Evolutionary conservation across 1,284 basidiomycete species (phyloP).

Genomic region (Apiotrichum siamense): DNA sequence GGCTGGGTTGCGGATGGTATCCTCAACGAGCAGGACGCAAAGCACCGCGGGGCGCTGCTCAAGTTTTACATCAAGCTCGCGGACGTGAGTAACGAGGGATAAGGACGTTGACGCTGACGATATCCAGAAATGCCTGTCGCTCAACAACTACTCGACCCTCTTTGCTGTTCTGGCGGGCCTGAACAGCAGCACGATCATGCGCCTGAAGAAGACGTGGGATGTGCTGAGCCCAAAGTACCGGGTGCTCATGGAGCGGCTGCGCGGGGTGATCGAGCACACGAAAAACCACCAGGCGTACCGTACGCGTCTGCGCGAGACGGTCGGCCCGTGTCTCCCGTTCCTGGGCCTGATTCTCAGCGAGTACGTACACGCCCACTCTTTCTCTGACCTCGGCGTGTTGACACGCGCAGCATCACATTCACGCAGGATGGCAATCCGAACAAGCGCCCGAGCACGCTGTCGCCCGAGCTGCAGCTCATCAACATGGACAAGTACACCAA

Average conservation of each 20-base stretch:
- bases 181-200: conserved; percentile 87
- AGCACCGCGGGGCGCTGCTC: conserved; percentile 70
- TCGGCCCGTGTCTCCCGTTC: conserved; percentile 85
- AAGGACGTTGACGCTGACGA: conserved; percentile 1
- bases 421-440: conserved; percentile 91
- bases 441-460: conserved; percentile 69
- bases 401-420: conserved; percentile 65
- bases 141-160: conserved; percentile 95
- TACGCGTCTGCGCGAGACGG: conserved; percentile 62
- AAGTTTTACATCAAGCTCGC: conserved; percentile 92
- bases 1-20: conserved; percentile 93
- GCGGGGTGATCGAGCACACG: conserved; percentile 83
- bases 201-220: conserved; percentile 88
- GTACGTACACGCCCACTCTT: too few species aligned
- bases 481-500: conserved; percentile 96
- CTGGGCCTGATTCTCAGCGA: conserved; percentile 56
- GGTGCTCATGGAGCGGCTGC: conserved; percentile 68
- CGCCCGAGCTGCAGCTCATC: conserved; percentile 71
- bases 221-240: conserved; percentile 82
- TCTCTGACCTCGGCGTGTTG: neutral
- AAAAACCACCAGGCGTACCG: conserved; percentile 64
- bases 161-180: conserved; percentile 92
- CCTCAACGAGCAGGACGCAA: conserved; percentile 75
- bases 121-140: conserved; percentile 70
- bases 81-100: conserved; percentile 60